phyloP scores from a whole-genome alignment of 2,329 filamentous ascomycete genomes.

The Penicillium sp. region DNA sequence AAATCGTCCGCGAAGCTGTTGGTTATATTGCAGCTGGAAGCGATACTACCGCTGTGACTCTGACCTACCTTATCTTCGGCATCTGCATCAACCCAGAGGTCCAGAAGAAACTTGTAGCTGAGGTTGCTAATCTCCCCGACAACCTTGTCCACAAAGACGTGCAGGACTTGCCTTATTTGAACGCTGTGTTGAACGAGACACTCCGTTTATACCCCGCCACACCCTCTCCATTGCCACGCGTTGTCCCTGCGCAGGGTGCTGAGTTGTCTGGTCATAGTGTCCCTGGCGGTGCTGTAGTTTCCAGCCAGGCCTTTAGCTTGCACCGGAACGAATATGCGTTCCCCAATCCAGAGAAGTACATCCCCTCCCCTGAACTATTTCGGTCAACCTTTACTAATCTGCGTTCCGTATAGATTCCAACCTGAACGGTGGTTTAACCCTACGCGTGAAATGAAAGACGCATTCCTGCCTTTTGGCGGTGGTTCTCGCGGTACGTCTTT shows the following conservation, averaged over 20 bases:
- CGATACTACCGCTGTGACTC: conserved; percentile 49
- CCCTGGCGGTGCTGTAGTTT: conserved; percentile 51
- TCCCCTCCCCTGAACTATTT: conserved; percentile 37
- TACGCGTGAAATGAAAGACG: conserved; percentile 40
- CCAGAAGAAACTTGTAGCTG: conserved; percentile 43
- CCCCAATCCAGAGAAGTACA: conserved; percentile 38
- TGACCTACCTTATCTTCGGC: conserved; percentile 48
- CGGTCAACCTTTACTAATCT: conserved; percentile 9
- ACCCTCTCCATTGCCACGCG: conserved; percentile 52
- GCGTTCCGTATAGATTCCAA: conserved; percentile 37
- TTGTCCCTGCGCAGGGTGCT: conserved; percentile 45
- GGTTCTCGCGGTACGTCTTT: conserved; percentile 49
- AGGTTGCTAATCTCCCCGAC: conserved; percentile 36
- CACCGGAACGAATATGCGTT: conserved; percentile 52
- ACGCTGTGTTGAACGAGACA: conserved; percentile 56
- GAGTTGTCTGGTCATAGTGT: conserved; percentile 38
- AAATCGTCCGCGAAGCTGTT: conserved; percentile 40
- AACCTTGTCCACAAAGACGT: conserved; percentile 42
- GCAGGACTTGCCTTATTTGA: conserved; percentile 50
- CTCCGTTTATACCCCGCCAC: conserved; percentile 57
- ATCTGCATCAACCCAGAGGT: conserved; percentile 27
- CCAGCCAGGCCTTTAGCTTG: conserved; percentile 50
- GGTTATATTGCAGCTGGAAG: conserved; percentile 49
- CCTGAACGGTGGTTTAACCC: conserved; percentile 46
- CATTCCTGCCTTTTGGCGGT: conserved; percentile 65